Percentiles rank a stretch among this genome's conserved stretches.
phyloP scores from a whole-genome alignment of 2,329 filamentous ascomycete genomes.

The Colletotrichum phormii region DNA sequence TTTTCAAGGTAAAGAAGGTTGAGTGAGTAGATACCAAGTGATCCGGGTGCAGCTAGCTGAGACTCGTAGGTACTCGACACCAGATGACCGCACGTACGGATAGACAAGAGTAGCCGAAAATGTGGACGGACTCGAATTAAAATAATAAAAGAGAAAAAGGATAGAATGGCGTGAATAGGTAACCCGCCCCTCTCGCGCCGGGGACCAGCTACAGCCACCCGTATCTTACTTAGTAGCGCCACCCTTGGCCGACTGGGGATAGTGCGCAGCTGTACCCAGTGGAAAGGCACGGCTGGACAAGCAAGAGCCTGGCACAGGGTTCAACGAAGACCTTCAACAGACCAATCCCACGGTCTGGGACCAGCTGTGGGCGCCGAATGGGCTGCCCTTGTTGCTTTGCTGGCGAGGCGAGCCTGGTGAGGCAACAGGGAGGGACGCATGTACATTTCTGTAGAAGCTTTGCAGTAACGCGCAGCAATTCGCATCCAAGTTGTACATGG shows the following conservation, averaged over 20 bases:
- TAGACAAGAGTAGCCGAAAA: background rate
- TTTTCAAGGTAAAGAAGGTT: background rate
- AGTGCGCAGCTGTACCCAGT: conserved; percentile 17
- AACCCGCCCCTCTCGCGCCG: background rate
- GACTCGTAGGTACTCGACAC: background rate
- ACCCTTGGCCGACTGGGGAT: conserved; percentile 11
- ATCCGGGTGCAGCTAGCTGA: background rate
- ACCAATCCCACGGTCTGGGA: conserved; percentile 21
- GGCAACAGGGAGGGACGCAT: background rate
- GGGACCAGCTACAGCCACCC: conserved; percentile 18
- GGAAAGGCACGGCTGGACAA: conserved; percentile 11
- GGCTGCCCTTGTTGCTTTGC: conserved; percentile 15
- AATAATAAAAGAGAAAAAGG: background rate
- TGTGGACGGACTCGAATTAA: background rate
- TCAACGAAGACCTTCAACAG: conserved; percentile 5
- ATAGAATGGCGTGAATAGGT: too few species aligned
- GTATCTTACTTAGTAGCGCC: conserved; percentile 7
- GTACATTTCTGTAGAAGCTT: background rate
- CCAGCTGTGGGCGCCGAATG: conserved; percentile 15
- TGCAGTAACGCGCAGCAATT: background rate
- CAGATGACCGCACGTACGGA: background rate
- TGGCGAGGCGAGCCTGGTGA: conserved; percentile 16
- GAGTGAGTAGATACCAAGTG: background rate
- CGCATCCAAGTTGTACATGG: background rate
- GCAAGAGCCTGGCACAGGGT: conserved; percentile 21